A percentile compares a stretch with the other conserved stretches of the same genome.
Conservation (phyloP, 352 stramenopile genomes). For the Globisporangium spiculum region DNA sequence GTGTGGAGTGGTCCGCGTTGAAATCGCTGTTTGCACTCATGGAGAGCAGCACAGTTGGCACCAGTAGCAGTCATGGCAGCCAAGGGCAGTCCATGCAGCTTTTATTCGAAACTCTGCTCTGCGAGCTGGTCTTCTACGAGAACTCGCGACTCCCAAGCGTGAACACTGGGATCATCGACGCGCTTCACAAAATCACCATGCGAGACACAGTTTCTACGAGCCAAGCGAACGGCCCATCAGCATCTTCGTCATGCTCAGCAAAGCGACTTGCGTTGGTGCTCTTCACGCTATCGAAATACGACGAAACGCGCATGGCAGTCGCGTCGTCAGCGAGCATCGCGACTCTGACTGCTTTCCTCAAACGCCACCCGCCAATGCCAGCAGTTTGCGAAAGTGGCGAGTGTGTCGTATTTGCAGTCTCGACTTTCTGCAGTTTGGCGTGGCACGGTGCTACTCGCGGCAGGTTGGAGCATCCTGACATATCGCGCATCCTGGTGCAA, state of each 20-base stretch:
- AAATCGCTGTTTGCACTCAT: slow-evolving; percentile 54
- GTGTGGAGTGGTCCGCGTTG: slow-evolving; percentile 39
- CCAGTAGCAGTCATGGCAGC: neutral
- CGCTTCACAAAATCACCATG: slow-evolving; percentile 30
- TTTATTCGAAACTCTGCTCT: slow-evolving; percentile 46
- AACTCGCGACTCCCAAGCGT: slow-evolving; percentile 52
- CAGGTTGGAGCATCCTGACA: slow-evolving; percentile 28
- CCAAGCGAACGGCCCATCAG: neutral
- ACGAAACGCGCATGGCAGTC: slow-evolving; percentile 40
- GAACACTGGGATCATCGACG: slow-evolving; percentile 51
- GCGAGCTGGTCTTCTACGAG: slow-evolving; percentile 50
- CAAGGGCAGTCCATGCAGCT: slow-evolving; percentile 9
- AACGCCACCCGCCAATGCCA: slow-evolving; percentile 20
- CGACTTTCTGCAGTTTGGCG: slow-evolving; percentile 48
- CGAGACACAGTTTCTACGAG: neutral
- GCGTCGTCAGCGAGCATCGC: slow-evolving; percentile 33
- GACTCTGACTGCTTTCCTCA: slow-evolving; percentile 36
- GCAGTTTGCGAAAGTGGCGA: slow-evolving; percentile 24
- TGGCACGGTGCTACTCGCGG: slow-evolving; percentile 59
- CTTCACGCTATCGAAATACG: slow-evolving; percentile 48
- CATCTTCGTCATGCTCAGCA: slow-evolving; percentile 7
- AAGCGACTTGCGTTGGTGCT: slow-evolving; percentile 44
- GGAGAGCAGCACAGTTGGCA: slow-evolving; percentile 14
- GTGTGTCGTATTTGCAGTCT: slow-evolving; percentile 39
- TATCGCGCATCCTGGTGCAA: slow-evolving; percentile 32